These are phyloP conservation scores for Diaporthe nobilis DNA, from an alignment of 2,329 filamentous ascomycete genomes.

Conservation along the genomic window DNA sequence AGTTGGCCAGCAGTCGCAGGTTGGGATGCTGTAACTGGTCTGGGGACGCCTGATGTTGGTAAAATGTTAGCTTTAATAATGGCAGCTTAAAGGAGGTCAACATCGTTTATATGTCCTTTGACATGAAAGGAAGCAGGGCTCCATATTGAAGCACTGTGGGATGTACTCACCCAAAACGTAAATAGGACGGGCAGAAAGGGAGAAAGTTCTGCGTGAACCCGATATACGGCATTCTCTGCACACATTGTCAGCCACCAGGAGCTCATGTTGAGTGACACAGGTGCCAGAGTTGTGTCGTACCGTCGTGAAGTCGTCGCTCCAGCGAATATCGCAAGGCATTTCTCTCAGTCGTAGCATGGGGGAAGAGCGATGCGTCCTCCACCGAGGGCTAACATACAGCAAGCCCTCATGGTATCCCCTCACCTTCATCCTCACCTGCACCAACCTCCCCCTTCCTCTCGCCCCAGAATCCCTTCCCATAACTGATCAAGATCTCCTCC, in stretches of 20 bases:
- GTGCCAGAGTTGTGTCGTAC: not conserved
- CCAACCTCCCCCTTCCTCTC: slow-evolving; percentile 57
- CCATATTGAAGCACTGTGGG: not conserved
- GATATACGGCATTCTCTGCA: not conserved
- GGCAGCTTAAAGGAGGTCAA: not conserved
- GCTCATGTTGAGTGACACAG: too few relatives aligned
- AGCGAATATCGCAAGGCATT: not conserved
- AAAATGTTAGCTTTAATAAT: slow-evolving; percentile 23
- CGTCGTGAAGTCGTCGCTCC: not conserved
- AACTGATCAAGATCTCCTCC: slow-evolving; percentile 76
- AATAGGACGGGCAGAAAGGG: not conserved
- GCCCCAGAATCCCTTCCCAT: slow-evolving; percentile 78
- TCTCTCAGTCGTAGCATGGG: not conserved
- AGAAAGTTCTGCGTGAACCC: not conserved
- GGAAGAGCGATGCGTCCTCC: not conserved
- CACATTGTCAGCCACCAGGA: not conserved
- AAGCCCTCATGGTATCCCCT: not conserved
- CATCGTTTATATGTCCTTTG: not conserved
- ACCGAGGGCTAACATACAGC: not conserved
- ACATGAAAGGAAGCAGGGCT: not conserved
- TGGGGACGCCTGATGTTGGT: slow-evolving; percentile 12
- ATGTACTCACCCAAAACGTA: not conserved
- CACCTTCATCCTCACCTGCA: not conserved
- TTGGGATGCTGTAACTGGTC: slow-evolving; percentile 21
- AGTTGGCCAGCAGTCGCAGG: slow-evolving; percentile 25